Evolutionary conservation across 2,329 filamentous ascomycete genomes (phyloP), one percentile per base, ranked within the genome.

Genomic region (Fonsecaea nubica): DNA sequence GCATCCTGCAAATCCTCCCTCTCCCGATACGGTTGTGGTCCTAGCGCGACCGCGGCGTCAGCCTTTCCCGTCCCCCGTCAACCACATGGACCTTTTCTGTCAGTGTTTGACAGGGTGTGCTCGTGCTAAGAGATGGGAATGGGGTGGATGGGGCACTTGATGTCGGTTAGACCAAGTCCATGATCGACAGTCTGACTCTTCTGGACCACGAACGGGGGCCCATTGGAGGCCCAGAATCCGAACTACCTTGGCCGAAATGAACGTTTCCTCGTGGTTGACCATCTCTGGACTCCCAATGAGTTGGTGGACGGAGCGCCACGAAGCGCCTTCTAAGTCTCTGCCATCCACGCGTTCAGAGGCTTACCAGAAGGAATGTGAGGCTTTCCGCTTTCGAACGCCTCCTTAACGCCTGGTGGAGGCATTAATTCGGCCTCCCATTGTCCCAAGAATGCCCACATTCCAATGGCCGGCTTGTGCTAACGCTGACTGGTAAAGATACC

Each of bases 401-500:
- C 32, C 33, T 32, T 59, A 50, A 48, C 53, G 64, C 59, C 64
- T 32, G 9, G 64, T 65, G 67, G 67, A 67, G 59, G 30, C 58
- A n/a, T 18, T 13, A 52, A 48, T 52, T 21, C 45, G 5, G 30
- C 45, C 33, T 53, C 58, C 33, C 45, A 38, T 61, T 45, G 58
- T 61, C 45, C 30, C 38, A 61, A 30, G 7, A 59, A 25, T 60
- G 57, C 36, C 40, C 65, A 48, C 65, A 68, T 68, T 68, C 65
- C 62, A 64, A 55, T 52, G 56, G 52, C 32, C 56, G 53, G 36
- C 45, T 60, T 58, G 18, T 54, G 53, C 68, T 70, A 66, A 68
- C 65, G 65, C 60, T 66, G 63, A 66, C 63, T 70, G 68, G 68
- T 40, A 67, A 63, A 38, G 38, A 48, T 67, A 65, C 60, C 63